These are phyloP conservation scores for Mrakia blollopis DNA, from an alignment of 768 basidiomycete species.

Conservation along the genomic window DNA sequence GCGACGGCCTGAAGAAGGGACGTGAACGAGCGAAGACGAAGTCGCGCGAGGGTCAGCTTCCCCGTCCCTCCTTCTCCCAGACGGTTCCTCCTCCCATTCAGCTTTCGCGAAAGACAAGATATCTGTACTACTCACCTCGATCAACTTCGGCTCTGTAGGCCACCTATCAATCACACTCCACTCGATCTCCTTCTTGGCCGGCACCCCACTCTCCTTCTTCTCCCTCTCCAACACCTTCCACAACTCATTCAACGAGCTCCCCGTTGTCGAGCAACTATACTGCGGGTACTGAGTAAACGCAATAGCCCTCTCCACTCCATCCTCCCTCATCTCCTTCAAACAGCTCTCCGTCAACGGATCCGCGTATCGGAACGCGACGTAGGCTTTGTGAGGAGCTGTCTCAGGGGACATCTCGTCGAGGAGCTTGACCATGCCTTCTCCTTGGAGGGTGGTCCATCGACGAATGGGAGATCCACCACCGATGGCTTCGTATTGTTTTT, in stretches of 20 bases:
- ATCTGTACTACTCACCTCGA: slow-evolving; percentile 63
- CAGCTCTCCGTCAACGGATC: slow-evolving; percentile 79
- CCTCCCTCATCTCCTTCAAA: slow-evolving; percentile 73
- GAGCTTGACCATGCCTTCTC: slow-evolving; percentile 78
- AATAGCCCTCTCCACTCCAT: slow-evolving; percentile 85
- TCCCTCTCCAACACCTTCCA: slow-evolving; percentile 45
- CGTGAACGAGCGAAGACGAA: background rate
- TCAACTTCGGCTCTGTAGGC: slow-evolving; percentile 90
- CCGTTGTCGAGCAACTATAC: slow-evolving; percentile 96
- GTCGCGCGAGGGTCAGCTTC: background rate
- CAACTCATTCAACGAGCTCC: slow-evolving; percentile 92
- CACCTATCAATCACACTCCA: slow-evolving; percentile 99
- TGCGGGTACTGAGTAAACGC: slow-evolving; percentile 99
- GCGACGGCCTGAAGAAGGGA: slow-evolving; percentile 65
- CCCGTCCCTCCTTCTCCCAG: background rate
- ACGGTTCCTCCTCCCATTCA: background rate
- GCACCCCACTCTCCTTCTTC: slow-evolving; percentile 48
- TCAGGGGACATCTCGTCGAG: slow-evolving; percentile 91
- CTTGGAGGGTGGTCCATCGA: slow-evolving; percentile 80
- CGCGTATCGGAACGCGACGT: slow-evolving; percentile 91
- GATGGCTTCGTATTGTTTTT: slow-evolving; percentile 87
- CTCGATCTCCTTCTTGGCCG: slow-evolving; percentile 53
- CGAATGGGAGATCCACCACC: slow-evolving; percentile 97
- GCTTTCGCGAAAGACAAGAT: background rate
- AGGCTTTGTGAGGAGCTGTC: slow-evolving; percentile 91